Base-by-base conservation (phyloP, 805 yeast species). In the Sporopachydermia lactativora region DNA sequence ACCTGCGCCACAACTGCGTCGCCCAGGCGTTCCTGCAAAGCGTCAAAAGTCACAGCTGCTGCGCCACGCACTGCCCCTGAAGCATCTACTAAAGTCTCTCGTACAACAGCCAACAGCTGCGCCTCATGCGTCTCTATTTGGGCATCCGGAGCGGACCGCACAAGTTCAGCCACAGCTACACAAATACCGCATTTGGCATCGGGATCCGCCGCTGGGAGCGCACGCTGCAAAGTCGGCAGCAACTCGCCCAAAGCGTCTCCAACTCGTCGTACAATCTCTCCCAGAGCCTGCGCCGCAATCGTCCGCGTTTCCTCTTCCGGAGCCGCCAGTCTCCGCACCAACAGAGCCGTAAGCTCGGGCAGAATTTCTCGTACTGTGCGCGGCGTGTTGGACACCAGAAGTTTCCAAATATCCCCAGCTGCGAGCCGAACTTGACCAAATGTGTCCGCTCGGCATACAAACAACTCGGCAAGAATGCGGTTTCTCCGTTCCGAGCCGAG, bases 181-280 rank as follows among this genome's bases (percentile, higher is more conserved):
- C 98, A 92, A 40, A 92, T 84, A 66, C 99, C 99, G 64, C 88
- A 94, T 55, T 82, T 83, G 31, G 94, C 80, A 55, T 80, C 92
- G n/a, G 82, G 64, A 51, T 81, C 92, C n/a, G 68, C 63, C 13
- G 65, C 53, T 41, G 65, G 55, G 46, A 81, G 62, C 1, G 84
- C 71, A 34, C 70, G 72, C 49, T 83, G 81, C 50, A 89, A 65
- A 3, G 94, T 81, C 36, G 98, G 98, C 45, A 92, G 65, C 46
- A 92, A 63, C 55, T 82, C 85, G 2, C 84, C 66, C 46, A 92
- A 69, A 0, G 96, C 94, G 50, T 79, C 79, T 18, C 84, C 75
- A 42, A 86, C 95, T 53, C 98, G 73, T 53, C 89, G 83, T 37
- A 86, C 96, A 65, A 88, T 68, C 53, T 92, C 98, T 51, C 96